Base-by-base conservation (phyloP, 164 flowering plant genomes). In the Sextonia rubra region DNA sequence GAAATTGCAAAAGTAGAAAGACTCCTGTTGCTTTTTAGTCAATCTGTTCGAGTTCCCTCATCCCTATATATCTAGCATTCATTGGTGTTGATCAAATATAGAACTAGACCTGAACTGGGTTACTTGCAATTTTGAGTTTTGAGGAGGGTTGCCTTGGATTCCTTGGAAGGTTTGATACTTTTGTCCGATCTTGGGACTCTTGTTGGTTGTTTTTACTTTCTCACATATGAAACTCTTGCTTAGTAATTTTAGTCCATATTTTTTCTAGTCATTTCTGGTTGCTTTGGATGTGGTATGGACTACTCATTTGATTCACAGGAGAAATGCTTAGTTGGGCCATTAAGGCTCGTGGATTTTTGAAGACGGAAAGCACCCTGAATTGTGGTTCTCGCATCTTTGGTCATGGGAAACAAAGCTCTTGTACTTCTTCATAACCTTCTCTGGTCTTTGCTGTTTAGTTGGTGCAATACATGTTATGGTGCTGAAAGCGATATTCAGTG, bases 401-500 rank as follows among this genome's bases (percentile, higher is more conserved):
- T 37, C 55, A 22, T 37, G 52, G 69, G 69, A 44, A 66, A 23
- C 52, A 66, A 25, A 37, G 69, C 20, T 66, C 47, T 32, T 22
- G 37, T 66, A 20, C 69, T 66, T 44, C 52, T 44, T 23, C 69
- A 32, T 23, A 44, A 23, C 26, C 25, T 66, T 37, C 9, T 37
- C 52, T 66, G 26, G 52, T n/a, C n/a, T 37, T 44, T 20, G 52
- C 27, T 37, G 44, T 37, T 37, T 20, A 44, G 24, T 37, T 27
- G 26, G 14, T 32, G 49, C 12, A 26, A 64, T 58, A 8, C 78
- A 23, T 66, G 81, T 81, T 70, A 75, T 76, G 82, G 82, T 47
- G 68, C 64, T 66, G 76, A 62, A 32, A 71, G 63, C 26, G 92
- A 90, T 79, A 25, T 92, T n/a, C 62, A 76, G 61, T 92, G 97